Percentiles rank a stretch among this genome's conserved stretches.
Evolutionary conservation across 2,329 filamentous ascomycete species (phyloP).

Genomic region (Clathrospora elynae): DNA sequence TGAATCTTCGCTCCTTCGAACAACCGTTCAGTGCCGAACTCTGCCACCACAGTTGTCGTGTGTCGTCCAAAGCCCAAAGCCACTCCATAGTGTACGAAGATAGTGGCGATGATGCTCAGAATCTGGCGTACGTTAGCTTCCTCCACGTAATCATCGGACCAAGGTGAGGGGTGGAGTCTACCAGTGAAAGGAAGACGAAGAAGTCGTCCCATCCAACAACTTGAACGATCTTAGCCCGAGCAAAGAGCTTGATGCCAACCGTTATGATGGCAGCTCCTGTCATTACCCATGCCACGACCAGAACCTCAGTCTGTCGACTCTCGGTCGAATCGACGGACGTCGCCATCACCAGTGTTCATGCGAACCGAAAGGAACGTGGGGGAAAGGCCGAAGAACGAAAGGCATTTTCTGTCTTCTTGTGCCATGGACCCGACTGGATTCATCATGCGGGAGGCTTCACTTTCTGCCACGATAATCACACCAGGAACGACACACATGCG

Average conservation of each 20-base stretch:
- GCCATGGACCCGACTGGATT: too few relatives aligned
- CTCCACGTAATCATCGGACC: neutral
- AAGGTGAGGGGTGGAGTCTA: neutral
- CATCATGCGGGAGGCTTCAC: too few relatives aligned
- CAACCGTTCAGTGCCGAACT: slow-evolving; percentile 7
- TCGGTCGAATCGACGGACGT: slow-evolving; percentile 1
- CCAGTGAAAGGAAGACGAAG: slow-evolving; percentile 15
- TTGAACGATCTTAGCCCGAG: slow-evolving; percentile 6
- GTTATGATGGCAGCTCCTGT: slow-evolving; percentile 9
- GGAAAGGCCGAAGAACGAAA: too few relatives aligned
- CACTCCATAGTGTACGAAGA: slow-evolving; percentile 10
- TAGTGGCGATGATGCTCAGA: slow-evolving; percentile 10
- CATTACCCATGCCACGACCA: slow-evolving; percentile 13
- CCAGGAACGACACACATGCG: too few relatives aligned
- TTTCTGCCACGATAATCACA: too few relatives aligned
- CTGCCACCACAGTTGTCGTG: slow-evolving; percentile 2
- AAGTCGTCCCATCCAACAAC: slow-evolving; percentile 18
- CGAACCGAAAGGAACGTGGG: too few relatives aligned
- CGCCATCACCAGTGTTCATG: neutral
- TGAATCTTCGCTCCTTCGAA: slow-evolving; percentile 11
- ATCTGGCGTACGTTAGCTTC: neutral
- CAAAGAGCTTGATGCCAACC: slow-evolving; percentile 13
- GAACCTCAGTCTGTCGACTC: slow-evolving; percentile 7
- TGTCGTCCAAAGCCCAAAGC: slow-evolving; percentile 13
- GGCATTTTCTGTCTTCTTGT: too few relatives aligned